These are phyloP conservation scores for Mariannaea sp. DNA, from an alignment of 2,329 filamentous ascomycete genomes.

Conservation along the genomic window DNA sequence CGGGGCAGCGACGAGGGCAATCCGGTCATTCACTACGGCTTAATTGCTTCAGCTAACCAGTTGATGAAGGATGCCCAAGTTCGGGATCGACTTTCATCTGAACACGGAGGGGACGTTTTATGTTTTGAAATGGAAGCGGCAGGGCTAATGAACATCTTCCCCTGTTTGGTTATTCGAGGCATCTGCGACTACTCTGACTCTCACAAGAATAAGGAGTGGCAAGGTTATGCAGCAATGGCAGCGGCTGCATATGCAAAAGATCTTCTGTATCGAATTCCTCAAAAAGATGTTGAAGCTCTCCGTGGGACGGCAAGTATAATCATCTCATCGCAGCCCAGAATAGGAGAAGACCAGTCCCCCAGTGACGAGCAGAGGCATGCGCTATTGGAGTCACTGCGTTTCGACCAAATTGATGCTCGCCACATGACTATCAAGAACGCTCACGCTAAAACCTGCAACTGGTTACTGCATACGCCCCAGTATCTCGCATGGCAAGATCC, in stretches of 20 bases:
- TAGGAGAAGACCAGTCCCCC: background rate
- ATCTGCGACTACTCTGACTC: background rate
- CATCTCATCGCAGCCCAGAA: background rate
- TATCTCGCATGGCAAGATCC: slow-evolving; percentile 47
- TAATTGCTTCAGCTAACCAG: no score
- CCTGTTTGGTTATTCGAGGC: background rate
- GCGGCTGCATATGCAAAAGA: slow-evolving; percentile 1
- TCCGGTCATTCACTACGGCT: no score
- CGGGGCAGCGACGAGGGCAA: no score
- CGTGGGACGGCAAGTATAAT: no score
- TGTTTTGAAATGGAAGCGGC: no score
- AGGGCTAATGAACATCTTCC: background rate
- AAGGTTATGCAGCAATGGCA: background rate
- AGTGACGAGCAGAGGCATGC: background rate
- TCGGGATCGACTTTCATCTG: no score
- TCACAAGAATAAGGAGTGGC: no score
- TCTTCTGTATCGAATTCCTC: background rate
- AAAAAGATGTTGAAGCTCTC: no score
- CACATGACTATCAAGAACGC: slow-evolving; percentile 44
- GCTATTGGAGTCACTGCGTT: slow-evolving; percentile 41
- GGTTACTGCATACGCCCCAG: slow-evolving; percentile 43
- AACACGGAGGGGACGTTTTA: no score
- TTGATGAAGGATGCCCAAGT: no score
- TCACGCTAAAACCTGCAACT: slow-evolving; percentile 47
- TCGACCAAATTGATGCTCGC: slow-evolving; percentile 46